Conservation (phyloP, 495 filamentous ascomycete genomes). For the Penicillium argentinense region DNA sequence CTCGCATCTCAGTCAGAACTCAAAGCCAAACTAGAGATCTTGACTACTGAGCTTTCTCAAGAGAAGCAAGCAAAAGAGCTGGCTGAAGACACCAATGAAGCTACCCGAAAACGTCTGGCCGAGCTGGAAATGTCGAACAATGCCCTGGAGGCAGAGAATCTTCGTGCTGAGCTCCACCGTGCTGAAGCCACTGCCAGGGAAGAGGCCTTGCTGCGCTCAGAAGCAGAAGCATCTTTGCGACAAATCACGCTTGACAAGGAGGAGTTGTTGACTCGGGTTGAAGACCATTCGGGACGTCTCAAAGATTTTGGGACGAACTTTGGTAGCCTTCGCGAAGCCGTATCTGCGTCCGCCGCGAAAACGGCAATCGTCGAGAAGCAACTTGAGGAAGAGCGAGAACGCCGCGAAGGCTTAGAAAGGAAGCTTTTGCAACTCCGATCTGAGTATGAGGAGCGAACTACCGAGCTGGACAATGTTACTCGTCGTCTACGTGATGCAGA, state of each 20-base stretch:
- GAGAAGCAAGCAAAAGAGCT: constrained; percentile 78
- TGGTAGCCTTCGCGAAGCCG: constrained; percentile 71
- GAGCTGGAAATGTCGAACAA: constrained; percentile 86
- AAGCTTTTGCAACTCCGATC: constrained; percentile 76
- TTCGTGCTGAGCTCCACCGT: constrained; percentile 82
- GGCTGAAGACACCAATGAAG: constrained; percentile 83
- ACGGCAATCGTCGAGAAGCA: constrained; percentile 73
- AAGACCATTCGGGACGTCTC: constrained; percentile 62
- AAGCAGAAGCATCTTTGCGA: constrained; percentile 70
- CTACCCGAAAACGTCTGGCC: constrained; percentile 76
- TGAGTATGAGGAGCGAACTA: constrained; percentile 80
- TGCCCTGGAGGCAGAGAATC: constrained; percentile 75
- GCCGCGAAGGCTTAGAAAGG: constrained; percentile 72
- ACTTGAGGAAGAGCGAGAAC: constrained; percentile 77
- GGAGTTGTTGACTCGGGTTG: constrained; percentile 68
- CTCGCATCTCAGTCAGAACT: constrained; percentile 77
- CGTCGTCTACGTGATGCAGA: constrained; percentile 82
- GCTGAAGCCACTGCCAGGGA: constrained; percentile 72
- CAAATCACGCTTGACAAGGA: constrained; percentile 80
- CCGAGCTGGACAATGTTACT: constrained; percentile 74
- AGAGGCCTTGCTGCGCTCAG: constrained; percentile 69
- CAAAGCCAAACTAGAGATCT: constrained; percentile 63
- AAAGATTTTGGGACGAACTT: constrained; percentile 74
- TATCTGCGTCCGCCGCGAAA: constrained; percentile 75
- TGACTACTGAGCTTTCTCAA: constrained; percentile 69